A percentile compares a stretch with the other conserved stretches of the same genome.
Conservation (phyloP, 495 filamentous ascomycete genomes). For the Aspergillus incahuasiensis region DNA sequence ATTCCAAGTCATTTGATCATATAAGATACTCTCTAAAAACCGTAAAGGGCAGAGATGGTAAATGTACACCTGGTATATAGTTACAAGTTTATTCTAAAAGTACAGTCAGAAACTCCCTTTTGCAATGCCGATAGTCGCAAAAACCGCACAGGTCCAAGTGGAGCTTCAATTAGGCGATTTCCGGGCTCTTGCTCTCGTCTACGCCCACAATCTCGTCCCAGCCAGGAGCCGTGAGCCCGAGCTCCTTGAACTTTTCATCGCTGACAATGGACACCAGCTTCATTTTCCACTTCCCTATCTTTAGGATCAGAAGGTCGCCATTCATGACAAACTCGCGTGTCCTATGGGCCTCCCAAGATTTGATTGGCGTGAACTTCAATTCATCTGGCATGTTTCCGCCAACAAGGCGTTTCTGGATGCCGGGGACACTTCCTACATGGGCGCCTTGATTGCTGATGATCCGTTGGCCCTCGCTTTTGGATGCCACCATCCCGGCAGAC, state of each 20-base stretch:
- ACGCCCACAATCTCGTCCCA: constrained; percentile 26
- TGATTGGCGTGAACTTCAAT: constrained; percentile 60
- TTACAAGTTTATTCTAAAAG: constrained; percentile 11
- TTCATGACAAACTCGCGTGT: constrained; percentile 60
- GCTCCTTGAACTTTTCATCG: constrained; percentile 59
- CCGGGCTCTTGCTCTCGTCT: constrained; percentile 6
- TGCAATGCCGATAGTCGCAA: neutral
- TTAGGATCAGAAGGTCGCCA: constrained; percentile 59
- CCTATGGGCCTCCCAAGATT: constrained; percentile 52
- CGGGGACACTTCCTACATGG: constrained; percentile 60
- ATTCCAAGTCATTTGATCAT: too few relatives aligned
- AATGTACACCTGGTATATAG: constrained; percentile 9
- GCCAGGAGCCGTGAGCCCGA: constrained; percentile 40
- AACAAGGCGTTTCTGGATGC: constrained; percentile 8
- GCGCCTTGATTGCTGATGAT: constrained; percentile 54
- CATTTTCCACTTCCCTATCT: constrained; percentile 77
- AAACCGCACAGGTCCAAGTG: neutral
- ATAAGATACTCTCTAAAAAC: too few relatives aligned
- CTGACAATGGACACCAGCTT: constrained; percentile 65
- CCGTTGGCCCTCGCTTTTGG: constrained; percentile 61
- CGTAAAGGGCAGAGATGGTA: neutral
- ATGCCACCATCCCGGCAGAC: constrained; percentile 62
- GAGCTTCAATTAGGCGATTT: constrained; percentile 6
- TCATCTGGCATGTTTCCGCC: constrained; percentile 49
- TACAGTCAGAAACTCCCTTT: constrained; percentile 1